A percentile compares a stretch with the other conserved stretches of the same genome.
Conservation (phyloP, 148 eudicot species). For the Chenopodium berlandieri region DNA sequence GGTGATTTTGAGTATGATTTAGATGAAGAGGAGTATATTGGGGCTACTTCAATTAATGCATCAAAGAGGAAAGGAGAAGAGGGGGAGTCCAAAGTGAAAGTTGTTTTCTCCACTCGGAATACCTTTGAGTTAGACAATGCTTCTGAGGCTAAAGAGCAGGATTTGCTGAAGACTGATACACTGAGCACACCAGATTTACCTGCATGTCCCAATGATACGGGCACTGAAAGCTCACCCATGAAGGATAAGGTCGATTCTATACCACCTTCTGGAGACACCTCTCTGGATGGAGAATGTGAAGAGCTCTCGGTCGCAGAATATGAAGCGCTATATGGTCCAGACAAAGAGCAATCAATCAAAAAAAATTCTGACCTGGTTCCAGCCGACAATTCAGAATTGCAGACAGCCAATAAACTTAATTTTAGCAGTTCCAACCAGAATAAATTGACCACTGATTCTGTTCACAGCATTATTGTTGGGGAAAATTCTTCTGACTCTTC, state of each 20-base stretch:
- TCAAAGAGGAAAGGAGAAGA: conserved; percentile 48
- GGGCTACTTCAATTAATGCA: conserved; percentile 44
- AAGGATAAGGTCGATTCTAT: conserved; percentile 23
- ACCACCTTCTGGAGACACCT: conserved; percentile 30
- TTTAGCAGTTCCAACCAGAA: conserved; percentile 22
- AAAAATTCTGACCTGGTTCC: conserved; percentile 34
- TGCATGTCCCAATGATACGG: conserved; percentile 24
- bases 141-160: conserved; percentile 25
- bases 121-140: conserved; percentile 27
- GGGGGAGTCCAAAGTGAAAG: conserved; percentile 62
- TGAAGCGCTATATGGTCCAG: conserved; percentile 93
- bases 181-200: conserved; percentile 20
- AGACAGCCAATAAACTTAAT: conserved; percentile 26
- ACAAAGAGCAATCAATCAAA: conserved; percentile 53
- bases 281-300: conserved; percentile 44
- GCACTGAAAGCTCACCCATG: conserved; percentile 22
- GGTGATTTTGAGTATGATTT: conserved; percentile 92
- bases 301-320: conserved; percentile 67
- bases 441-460: conserved; percentile 1
- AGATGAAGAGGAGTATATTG: conserved; percentile 75
- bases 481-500: conserved; percentile 30
- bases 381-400: conserved; percentile 21
- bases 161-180: conserved; percentile 14
- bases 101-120: conserved; percentile 66
- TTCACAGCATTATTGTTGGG: conserved; percentile 13